Conservation (phyloP, 2,329 filamentous ascomycete genomes). For the Penicillium sp. region DNA sequence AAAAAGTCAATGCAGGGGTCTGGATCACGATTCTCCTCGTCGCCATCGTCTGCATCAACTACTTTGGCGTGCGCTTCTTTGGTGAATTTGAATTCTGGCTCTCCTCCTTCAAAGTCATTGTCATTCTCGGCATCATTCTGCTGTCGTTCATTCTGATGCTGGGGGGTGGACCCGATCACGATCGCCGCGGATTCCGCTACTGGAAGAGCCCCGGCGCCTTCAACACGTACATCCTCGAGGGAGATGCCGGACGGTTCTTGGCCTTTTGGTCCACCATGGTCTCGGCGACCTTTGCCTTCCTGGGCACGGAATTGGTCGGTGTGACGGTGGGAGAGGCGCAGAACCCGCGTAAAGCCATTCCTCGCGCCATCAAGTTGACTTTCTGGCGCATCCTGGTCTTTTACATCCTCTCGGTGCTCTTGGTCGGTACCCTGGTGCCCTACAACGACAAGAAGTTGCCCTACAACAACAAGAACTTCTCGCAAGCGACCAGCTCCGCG, state of each 20-base stretch:
- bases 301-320: conserved; percentile 70
- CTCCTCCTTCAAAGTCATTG: conserved; percentile 61
- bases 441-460: conserved; percentile 61
- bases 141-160: conserved; percentile 58
- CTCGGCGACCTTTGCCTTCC: conserved; percentile 71
- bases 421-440: conserved; percentile 70
- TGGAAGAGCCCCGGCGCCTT: conserved; percentile 60
- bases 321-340: conserved; percentile 74
- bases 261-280: conserved; percentile 67
- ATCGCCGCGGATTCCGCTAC: conserved; percentile 60
- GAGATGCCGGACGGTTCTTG: conserved; percentile 50
- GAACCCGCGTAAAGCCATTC: conserved; percentile 70
- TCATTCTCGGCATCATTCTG: conserved; percentile 61
- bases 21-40: conserved; percentile 69
- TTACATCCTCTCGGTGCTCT: conserved; percentile 67
- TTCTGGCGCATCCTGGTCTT: conserved; percentile 79
- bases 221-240: conserved; percentile 42
- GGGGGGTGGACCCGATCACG: conserved; percentile 59
- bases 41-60: conserved; percentile 60
- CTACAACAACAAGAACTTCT: conserved; percentile 60
- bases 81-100: conserved; percentile 60
- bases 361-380: conserved; percentile 70
- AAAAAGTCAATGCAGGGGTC: conserved; percentile 67
- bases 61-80: conserved; percentile 64
- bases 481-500: conserved; percentile 44